These are phyloP conservation scores for Clavariopsis aquatica DNA, from an alignment of 495 filamentous ascomycete genomes.

Conservation along the genomic window DNA sequence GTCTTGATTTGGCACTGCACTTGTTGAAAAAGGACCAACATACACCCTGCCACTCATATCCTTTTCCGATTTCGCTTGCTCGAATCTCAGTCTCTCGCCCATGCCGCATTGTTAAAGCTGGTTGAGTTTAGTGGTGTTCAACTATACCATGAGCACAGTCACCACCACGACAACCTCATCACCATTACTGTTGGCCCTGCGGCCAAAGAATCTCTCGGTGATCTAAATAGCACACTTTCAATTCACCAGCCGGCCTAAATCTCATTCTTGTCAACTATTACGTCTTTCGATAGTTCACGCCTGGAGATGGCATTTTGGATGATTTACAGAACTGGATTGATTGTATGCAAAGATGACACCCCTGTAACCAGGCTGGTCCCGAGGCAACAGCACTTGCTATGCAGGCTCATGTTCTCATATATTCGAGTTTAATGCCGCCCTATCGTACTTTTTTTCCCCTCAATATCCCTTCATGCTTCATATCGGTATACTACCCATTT, in stretches of 20 bases:
- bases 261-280: background rate
- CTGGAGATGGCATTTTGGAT: background rate
- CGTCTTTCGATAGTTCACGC: background rate
- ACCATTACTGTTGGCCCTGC: too few relatives aligned
- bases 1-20: too few relatives aligned
- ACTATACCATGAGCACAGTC: too few relatives aligned
- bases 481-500: background rate
- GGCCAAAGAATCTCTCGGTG: too few relatives aligned
- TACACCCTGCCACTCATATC: too few relatives aligned
- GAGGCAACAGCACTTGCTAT: constrained; percentile 10
- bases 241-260: background rate
- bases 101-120: too few relatives aligned
- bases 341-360: constrained; percentile 14
- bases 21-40: too few relatives aligned
- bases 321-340: constrained; percentile 13
- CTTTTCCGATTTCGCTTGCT: too few relatives aligned
- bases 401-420: background rate
- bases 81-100: too few relatives aligned
- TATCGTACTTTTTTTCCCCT: background rate
- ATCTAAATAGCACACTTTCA: background rate
- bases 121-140: too few relatives aligned
- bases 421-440: constrained; percentile 1
- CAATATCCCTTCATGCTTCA: constrained; percentile 5
- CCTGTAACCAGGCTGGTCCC: constrained; percentile 13
- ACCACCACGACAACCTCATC: too few relatives aligned